phyloP scores from a whole-genome alignment of 257 asterid species.

The Nicotiana noctiflora region DNA sequence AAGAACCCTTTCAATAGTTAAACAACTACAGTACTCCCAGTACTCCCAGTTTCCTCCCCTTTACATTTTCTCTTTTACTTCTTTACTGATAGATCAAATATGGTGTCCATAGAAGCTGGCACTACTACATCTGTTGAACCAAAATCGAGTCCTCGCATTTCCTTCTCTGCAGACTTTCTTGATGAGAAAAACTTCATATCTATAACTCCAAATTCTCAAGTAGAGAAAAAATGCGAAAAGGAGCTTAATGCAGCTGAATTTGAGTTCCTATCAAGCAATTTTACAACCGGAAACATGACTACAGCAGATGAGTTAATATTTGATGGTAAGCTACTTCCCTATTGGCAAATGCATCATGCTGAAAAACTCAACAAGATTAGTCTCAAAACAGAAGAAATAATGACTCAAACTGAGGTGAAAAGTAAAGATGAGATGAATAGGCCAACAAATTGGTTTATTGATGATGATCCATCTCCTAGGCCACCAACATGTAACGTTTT shows the following conservation, averaged over 20 bases:
- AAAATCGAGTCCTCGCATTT: slow-evolving; percentile 44
- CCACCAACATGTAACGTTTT: slow-evolving; percentile 87
- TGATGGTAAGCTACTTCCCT: slow-evolving; percentile 77
- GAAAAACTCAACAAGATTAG: slow-evolving; percentile 48
- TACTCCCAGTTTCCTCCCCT: not conserved
- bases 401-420: not conserved
- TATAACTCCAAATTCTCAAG: slow-evolving; percentile 43
- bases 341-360: slow-evolving; percentile 42
- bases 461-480: slow-evolving; percentile 92
- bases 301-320: slow-evolving; percentile 70
- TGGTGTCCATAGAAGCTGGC: slow-evolving; percentile 37
- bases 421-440: slow-evolving; percentile 31
- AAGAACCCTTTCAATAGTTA: not conserved
- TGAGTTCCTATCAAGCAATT: slow-evolving; percentile 55
- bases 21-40: not conserved
- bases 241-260: slow-evolving; percentile 36
- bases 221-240: slow-evolving; percentile 17
- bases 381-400: slow-evolving; percentile 25
- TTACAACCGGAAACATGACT: slow-evolving; percentile 30
- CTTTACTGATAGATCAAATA: slow-evolving; percentile 5
- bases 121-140: slow-evolving; percentile 25
- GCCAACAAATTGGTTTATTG: slow-evolving; percentile 50
- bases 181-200: slow-evolving; percentile 70
- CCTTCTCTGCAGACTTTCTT: slow-evolving; percentile 78
- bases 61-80: slow-evolving; percentile 6